Conservation (phyloP, 306 rosid genomes). For the Ammopiptanthus mongolicus region DNA sequence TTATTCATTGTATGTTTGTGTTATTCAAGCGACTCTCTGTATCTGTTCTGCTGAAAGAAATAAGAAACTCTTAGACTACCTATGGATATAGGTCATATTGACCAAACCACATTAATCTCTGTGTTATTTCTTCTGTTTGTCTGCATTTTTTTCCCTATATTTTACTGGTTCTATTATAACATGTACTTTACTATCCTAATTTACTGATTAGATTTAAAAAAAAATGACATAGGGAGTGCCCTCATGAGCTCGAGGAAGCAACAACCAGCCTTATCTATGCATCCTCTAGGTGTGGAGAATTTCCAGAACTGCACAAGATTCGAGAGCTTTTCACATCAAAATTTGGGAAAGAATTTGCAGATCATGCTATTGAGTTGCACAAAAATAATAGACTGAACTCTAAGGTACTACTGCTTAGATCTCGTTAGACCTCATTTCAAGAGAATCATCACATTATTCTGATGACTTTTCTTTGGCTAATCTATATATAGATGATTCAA, state of each 20-base stretch:
- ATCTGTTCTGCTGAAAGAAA: too few species aligned
- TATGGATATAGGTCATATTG: too few species aligned
- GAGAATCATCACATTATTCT: conserved; percentile 9
- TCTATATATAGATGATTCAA: conserved; percentile 51
- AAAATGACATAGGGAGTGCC: conserved; percentile 47
- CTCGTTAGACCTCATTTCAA: not conserved
- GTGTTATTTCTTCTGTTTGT: too few species aligned
- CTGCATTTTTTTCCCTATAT: too few species aligned
- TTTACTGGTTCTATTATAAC: too few species aligned
- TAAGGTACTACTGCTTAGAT: conserved; percentile 30
- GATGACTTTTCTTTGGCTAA: conserved; percentile 10
- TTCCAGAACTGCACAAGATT: conserved; percentile 70
- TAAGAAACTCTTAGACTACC: too few species aligned
- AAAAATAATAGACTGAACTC: conserved; percentile 50
- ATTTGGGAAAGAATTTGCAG: conserved; percentile 54
- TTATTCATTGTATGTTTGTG: too few species aligned
- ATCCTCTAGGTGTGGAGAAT: conserved; percentile 71
- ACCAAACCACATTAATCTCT: too few species aligned
- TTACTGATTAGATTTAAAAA: not conserved
- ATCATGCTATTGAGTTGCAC: conserved; percentile 43
- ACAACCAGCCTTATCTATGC: conserved; percentile 54
- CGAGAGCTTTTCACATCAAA: conserved; percentile 38
- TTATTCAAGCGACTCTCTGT: too few species aligned
- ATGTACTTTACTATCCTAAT: not conserved
- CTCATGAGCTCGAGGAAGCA: conserved; percentile 57